A percentile compares a stretch with the other conserved stretches of the same genome.
phyloP scores from a whole-genome alignment of 345 rosid genomes.

The Populus davidiana region DNA sequence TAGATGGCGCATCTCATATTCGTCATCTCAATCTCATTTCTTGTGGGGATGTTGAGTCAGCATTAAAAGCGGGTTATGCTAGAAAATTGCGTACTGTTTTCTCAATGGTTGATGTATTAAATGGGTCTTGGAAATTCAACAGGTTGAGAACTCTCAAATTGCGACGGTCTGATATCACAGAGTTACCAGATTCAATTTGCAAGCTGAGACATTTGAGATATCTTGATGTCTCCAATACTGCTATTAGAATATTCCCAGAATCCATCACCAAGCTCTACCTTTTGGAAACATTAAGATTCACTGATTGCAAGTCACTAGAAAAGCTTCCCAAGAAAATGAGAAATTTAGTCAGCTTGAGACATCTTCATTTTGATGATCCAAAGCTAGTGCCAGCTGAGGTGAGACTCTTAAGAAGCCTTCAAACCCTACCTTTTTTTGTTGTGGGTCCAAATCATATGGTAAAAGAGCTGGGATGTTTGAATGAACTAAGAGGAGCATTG shows the following conservation, averaged over 20 bases:
- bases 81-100: too few relatives aligned
- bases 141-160: not conserved
- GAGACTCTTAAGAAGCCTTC: not conserved
- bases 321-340: not conserved
- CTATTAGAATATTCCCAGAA: not conserved
- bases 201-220: slow-evolving; percentile 22
- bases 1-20: not conserved
- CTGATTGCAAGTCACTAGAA: not conserved
- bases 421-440: not conserved
- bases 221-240: slow-evolving; percentile 14
- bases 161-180: not conserved
- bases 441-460: not conserved
- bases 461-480: slow-evolving; percentile 5
- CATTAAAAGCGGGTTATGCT: too few relatives aligned
- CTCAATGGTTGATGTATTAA: not conserved
- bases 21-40: slow-evolving; percentile 1
- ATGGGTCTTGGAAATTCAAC: not conserved
- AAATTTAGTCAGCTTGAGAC: not conserved
- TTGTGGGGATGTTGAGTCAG: too few relatives aligned
- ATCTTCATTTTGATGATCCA: not conserved
- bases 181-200: slow-evolving; percentile 10
- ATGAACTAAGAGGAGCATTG: not conserved
- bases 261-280: slow-evolving; percentile 5
- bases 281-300: slow-evolving; percentile 15
- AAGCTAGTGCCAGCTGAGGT: not conserved